Conservation (phyloP, 208 protist genomes). For the Crithidia sp. region DNA sequence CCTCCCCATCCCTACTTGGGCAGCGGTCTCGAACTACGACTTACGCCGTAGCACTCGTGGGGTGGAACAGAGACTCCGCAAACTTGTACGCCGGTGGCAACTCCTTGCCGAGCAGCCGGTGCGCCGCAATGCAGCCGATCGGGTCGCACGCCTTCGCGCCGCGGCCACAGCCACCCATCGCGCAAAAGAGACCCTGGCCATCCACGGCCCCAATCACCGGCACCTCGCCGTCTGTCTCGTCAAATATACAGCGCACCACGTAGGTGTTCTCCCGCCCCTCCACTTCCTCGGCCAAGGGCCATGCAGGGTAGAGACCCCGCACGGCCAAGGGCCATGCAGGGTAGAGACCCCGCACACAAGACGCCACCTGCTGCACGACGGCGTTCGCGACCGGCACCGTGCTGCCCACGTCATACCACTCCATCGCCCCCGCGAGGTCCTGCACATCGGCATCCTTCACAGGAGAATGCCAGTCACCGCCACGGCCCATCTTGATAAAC, state of each 20-base stretch:
- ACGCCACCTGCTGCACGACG: too few species aligned
- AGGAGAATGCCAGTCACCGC: too few species aligned
- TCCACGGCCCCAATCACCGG: conserved; percentile 26
- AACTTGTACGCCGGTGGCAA: conserved; percentile 6
- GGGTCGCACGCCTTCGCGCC: conserved; percentile 38
- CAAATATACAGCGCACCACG: conserved; percentile 29
- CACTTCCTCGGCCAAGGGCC: conserved; percentile 8
- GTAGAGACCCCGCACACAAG: conserved; percentile 11
- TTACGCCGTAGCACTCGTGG: too few species aligned
- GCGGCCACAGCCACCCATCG: conserved; percentile 23
- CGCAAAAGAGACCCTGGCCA: conserved; percentile 24
- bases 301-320: too few species aligned
- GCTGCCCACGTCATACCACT: conserved; percentile 25
- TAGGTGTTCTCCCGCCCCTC: background rate
- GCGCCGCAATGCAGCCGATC: conserved; percentile 36
- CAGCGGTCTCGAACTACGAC: too few species aligned
- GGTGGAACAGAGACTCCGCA: too few species aligned
- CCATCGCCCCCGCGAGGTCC: conserved; percentile 19
- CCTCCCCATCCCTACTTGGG: too few species aligned
- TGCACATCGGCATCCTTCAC: background rate
- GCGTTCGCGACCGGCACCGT: too few species aligned
- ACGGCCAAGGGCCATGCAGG: conserved; percentile 22
- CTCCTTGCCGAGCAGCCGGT: conserved; percentile 25
- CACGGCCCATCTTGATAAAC: conserved; percentile 36
- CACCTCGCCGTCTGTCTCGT: conserved; percentile 14